These are phyloP conservation scores for Halteria grandinella DNA, from an alignment of 73 alveolate genomes.

Conservation along the genomic window DNA sequence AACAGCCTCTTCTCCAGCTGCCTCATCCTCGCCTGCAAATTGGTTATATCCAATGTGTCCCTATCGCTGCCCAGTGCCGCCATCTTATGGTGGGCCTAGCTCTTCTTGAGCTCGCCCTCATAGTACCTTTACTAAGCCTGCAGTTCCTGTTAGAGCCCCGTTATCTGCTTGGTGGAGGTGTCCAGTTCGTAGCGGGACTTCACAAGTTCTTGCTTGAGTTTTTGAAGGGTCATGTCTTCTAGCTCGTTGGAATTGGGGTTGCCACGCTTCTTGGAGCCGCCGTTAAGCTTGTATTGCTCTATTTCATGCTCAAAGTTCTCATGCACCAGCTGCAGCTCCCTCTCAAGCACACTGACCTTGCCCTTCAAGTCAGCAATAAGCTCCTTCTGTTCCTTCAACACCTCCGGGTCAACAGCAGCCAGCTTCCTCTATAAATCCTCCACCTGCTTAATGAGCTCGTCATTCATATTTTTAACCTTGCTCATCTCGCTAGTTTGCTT, in stretches of 20 bases:
- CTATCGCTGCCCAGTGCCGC: constrained; percentile 5
- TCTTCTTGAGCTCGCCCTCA: constrained; percentile 1
- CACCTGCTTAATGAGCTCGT: constrained; percentile 18
- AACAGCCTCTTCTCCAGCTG: background rate
- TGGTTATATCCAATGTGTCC: background rate
- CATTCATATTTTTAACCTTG: constrained; percentile 32
- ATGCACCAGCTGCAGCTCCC: constrained; percentile 16
- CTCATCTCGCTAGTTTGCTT: constrained; percentile 10
- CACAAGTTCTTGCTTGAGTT: constrained; percentile 26
- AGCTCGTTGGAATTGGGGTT: no score
- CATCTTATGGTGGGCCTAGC: background rate
- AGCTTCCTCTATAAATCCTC: constrained; percentile 14
- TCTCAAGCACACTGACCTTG: constrained; percentile 28
- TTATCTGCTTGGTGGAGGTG: background rate
- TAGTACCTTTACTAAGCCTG: constrained; percentile 20
- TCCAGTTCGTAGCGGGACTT: constrained; percentile 12
- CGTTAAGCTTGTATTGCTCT: background rate
- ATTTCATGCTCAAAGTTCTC: constrained; percentile 11
- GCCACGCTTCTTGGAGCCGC: no score
- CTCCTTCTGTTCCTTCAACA: constrained; percentile 38
- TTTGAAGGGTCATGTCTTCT: constrained; percentile 37
- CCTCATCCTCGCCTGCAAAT: constrained; percentile 4
- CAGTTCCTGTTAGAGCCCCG: constrained; percentile 4
- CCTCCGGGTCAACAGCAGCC: constrained; percentile 19
- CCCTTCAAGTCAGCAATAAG: constrained; percentile 21